Conservation (phyloP, 1,139 yeast genomes). For the Candida albicans region DNA sequence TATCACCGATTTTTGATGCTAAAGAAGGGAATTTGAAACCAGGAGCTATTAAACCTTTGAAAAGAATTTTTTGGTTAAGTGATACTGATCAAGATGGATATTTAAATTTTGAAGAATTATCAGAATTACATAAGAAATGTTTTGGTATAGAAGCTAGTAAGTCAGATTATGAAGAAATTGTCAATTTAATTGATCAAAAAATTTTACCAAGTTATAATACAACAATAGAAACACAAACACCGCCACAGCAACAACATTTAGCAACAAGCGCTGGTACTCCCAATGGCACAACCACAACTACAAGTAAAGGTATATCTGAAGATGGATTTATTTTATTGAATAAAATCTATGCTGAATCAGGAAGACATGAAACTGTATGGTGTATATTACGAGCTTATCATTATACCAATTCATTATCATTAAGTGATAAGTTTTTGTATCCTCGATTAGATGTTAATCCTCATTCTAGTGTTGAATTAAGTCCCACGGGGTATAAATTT, state of each 20-base stretch:
- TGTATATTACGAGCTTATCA: conserved; percentile 84
- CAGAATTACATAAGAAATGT: conserved; percentile 69
- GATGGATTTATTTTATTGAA: conserved; percentile 77
- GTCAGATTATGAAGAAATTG: conserved; percentile 33
- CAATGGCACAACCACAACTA: conserved; percentile 20
- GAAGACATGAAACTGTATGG: conserved; percentile 97
- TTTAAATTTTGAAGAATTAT: conserved; percentile 67
- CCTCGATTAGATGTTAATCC: conserved; percentile 80
- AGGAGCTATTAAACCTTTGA: conserved; percentile 70
- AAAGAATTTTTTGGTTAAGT: conserved; percentile 77
- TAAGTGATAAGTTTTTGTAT: conserved; percentile 71
- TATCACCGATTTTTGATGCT: conserved; percentile 93
- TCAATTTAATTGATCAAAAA: conserved; percentile 24
- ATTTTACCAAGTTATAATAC: conserved; percentile 13
- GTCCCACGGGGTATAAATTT: conserved; percentile 92
- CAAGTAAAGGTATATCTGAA: conserved; percentile 57
- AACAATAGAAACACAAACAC: neutral
- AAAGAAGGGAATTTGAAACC: conserved; percentile 82
- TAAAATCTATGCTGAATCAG: conserved; percentile 81
- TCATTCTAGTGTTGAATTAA: conserved; percentile 81
- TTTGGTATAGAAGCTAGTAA: conserved; percentile 50
- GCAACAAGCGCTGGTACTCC: conserved; percentile 7
- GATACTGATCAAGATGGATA: conserved; percentile 91
- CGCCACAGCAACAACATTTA: too few relatives aligned
- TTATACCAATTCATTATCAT: conserved; percentile 86